Evolutionary conservation across 805 yeast genomes (phyloP).

Genomic region (Lipomyces anomalus): DNA sequence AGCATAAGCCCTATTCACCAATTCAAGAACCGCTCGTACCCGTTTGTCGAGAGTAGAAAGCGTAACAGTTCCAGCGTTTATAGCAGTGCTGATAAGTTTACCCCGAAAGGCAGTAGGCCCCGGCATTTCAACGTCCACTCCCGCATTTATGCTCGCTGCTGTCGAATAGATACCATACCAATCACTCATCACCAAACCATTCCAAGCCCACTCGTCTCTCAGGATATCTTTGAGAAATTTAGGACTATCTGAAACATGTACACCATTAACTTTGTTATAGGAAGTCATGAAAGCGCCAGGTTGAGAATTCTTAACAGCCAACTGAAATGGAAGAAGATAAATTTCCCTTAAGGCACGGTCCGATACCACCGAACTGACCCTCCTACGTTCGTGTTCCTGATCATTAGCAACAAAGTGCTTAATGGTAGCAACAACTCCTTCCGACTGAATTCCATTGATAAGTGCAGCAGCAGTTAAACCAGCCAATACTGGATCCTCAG

Average conservation of each 20-base stretch:
- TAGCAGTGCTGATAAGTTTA: slow-evolving; percentile 39
- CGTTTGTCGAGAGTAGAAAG: slow-evolving; percentile 41
- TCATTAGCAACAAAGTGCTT: slow-evolving; percentile 64
- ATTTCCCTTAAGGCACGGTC: slow-evolving; percentile 62
- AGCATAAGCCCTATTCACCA: slow-evolving; percentile 40
- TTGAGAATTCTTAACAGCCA: slow-evolving; percentile 47
- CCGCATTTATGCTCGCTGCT: slow-evolving; percentile 45
- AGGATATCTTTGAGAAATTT: slow-evolving; percentile 43
- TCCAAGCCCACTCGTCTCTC: slow-evolving; percentile 52
- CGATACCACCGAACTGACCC: slow-evolving; percentile 46
- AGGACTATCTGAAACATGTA: slow-evolving; percentile 47
- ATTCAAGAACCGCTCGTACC: slow-evolving; percentile 40
- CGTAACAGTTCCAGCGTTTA: slow-evolving; percentile 40
- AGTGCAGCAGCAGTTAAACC: slow-evolving; percentile 46
- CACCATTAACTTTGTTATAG: slow-evolving; percentile 60
- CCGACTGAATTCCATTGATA: slow-evolving; percentile 49
- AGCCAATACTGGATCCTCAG: slow-evolving; percentile 53
- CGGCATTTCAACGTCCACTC: slow-evolving; percentile 64
- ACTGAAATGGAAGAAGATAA: slow-evolving; percentile 57
- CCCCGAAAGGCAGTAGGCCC: slow-evolving; percentile 50
- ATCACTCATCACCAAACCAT: slow-evolving; percentile 56
- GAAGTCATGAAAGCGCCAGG: slow-evolving; percentile 58
- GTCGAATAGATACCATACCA: slow-evolving; percentile 56
- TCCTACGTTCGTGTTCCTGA: slow-evolving; percentile 49
- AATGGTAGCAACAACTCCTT: slow-evolving; percentile 49